Base-by-base conservation (phyloP, 2,329 filamentous ascomycete species). In the Neophaeococcomyces aloes region DNA sequence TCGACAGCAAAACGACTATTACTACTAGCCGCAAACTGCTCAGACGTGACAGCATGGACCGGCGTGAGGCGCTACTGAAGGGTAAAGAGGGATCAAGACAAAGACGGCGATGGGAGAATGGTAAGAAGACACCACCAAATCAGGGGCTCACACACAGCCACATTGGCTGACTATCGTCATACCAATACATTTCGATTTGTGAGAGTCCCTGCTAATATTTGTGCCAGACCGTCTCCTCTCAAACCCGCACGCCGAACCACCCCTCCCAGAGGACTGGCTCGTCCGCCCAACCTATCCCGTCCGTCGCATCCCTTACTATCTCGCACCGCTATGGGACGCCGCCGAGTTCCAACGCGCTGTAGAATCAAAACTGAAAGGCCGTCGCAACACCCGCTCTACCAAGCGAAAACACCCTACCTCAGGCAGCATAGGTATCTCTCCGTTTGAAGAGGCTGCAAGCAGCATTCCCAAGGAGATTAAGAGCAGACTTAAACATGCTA, bases 101-200 rank as follows among this genome's bases (percentile, higher is more conserved):
- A 57, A 74, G 89, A 38, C 81, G 89, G 56, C 75, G 89, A 44
- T 96, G 88, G 87, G 91, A 98, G 69, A 98, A 96, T 63, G 85
- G 86, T 93, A 73, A 52, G 65, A 57, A 30, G 38, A 43, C 34
- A 29, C 44, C 39, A 27, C 25, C 6, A 21, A 5, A 11, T 38
- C 25, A 3, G n/a, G 13, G n/a, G n/a, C n/a, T n/a, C n/a, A n/a
- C n/a, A n/a, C n/a, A n/a, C n/a, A n/a, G n/a, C n/a, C n/a, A n/a
- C n/a, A n/a, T n/a, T n/a, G n/a, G n/a, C n/a, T n/a, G n/a, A n/a
- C n/a, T n/a, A n/a, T n/a, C n/a, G 19, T 45, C 42, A 19, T 34
- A 23, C 25, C 36, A 29, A 42, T 29, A 42, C 37, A 25, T 38
- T 44, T 32, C 17, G 27, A 21, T 23, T 19, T 13, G 11, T 23